These are phyloP conservation scores for Trichoderma sp. DNA, from an alignment of 2,329 filamentous ascomycete species.

Conservation along the genomic window DNA sequence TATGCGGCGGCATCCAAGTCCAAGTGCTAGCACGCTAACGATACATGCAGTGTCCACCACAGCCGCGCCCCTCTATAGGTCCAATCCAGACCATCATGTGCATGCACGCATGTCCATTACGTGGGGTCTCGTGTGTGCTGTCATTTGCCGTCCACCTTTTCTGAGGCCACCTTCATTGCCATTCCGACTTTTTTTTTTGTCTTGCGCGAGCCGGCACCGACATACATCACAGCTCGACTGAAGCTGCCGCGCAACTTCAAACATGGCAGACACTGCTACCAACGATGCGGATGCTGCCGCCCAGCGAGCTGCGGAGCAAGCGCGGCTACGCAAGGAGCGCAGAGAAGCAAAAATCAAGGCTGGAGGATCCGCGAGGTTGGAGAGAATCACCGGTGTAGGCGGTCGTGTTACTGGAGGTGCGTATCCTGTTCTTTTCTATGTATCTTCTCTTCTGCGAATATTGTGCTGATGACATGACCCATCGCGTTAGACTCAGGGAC, in stretches of 20 bases:
- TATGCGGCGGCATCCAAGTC: not conserved
- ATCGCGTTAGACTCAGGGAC: slow-evolving; percentile 25
- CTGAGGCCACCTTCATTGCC: not conserved
- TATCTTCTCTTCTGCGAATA: not conserved
- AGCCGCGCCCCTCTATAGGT: slow-evolving; percentile 5
- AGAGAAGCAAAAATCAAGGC: slow-evolving; percentile 78
- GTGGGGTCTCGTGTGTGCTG: slow-evolving; percentile 15
- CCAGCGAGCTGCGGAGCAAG: slow-evolving; percentile 64
- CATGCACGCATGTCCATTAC: not conserved
- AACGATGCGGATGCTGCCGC: slow-evolving; percentile 52
- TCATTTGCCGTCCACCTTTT: slow-evolving; percentile 5
- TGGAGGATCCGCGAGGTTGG: slow-evolving; percentile 69
- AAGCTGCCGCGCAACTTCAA: slow-evolving; percentile 2
- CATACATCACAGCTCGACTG: not conserved
- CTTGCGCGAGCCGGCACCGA: not conserved
- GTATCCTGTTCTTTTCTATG: not conserved
- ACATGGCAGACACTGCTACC: slow-evolving; percentile 48
- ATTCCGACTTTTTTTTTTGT: not conserved
- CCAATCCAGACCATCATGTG: not conserved
- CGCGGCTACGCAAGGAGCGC: slow-evolving; percentile 75
- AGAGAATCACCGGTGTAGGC: slow-evolving; percentile 74
- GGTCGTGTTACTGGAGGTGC: slow-evolving; percentile 44
- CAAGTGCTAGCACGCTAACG: not conserved
- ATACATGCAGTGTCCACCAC: not conserved
- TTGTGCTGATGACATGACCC: not conserved